Evolutionary conservation across 1,284 basidiomycete genomes (phyloP).

Genomic region (Irpex sp.): DNA sequence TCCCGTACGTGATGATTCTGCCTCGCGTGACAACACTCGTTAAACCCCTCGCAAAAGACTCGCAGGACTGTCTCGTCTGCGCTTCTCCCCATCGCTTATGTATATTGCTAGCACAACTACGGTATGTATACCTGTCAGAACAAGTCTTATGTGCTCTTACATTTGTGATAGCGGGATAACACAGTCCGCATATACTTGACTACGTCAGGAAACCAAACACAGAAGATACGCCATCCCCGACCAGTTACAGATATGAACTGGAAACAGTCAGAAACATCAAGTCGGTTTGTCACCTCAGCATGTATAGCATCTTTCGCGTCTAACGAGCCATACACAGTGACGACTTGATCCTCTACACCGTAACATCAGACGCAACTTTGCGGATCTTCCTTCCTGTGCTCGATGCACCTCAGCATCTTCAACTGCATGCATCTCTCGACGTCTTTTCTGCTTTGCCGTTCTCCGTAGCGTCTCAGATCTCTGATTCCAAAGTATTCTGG

Average conservation of each 20-base stretch:
- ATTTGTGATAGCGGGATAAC: constrained; percentile 45
- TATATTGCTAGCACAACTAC: constrained; percentile 64
- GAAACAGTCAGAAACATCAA: constrained; percentile 63
- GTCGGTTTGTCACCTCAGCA: constrained; percentile 45
- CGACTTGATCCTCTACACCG: constrained; percentile 73
- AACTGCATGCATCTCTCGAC: constrained; percentile 78
- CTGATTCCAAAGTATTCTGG: constrained; percentile 57
- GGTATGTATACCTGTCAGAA: constrained; percentile 35
- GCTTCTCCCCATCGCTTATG: constrained; percentile 72
- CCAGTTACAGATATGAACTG: constrained; percentile 62
- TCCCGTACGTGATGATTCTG: constrained; percentile 40
- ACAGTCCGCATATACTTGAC: constrained; percentile 66
- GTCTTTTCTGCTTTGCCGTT: constrained; percentile 51
- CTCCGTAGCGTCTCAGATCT: constrained; percentile 28
- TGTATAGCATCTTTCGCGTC: constrained; percentile 1
- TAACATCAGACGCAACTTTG: constrained; percentile 71
- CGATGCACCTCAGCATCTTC: constrained; percentile 81
- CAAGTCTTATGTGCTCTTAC: constrained; percentile 9
- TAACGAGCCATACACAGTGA: constrained; percentile 41
- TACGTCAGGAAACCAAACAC: constrained; percentile 64
- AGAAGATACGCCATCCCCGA: constrained; percentile 64
- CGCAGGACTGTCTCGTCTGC: constrained; percentile 32
- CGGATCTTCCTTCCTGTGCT: constrained; percentile 86
- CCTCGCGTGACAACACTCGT: neutral
- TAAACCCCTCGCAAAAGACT: neutral